Base-by-base conservation (phyloP, 2,329 filamentous ascomycete species). In the Ophidiomyces ophidiicola region DNA sequence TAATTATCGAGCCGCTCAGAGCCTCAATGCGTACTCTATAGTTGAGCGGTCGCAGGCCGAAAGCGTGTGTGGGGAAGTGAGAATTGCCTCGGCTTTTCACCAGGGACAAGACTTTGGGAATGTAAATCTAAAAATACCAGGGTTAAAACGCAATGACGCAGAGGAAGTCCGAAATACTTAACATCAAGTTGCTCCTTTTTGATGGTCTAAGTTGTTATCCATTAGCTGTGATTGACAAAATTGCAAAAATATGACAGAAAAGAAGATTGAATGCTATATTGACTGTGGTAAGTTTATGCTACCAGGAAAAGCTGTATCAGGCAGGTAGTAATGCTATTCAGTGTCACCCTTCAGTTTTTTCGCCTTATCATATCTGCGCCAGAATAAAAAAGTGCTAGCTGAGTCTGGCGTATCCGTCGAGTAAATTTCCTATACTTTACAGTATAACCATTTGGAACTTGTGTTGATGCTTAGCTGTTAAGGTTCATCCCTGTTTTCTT, bases 401-500 rank as follows among this genome's bases (percentile, higher is more conserved):
- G 67, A 69, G 6, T 66, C 83, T 55, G 66, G 66, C 21, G 69
- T 85, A 4, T 64, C 76, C 24, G 60, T 86, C 21, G 76, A 84
- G 80, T 83, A 62, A 49, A 75, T 53, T 5, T 12, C n/a, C n/a
- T n/a, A n/a, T n/a, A n/a, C 20, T 32, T 40, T 17, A 6, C 28
- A 8, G 21, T 10, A 10, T 7, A 5, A 14, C 14, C 12, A 15
- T n/a, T 32, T n/a, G n/a, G n/a, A n/a, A n/a, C n/a, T n/a, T n/a
- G n/a, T n/a, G 6, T 26, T n/a, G 24, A 7, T 7, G n/a, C n/a
- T 26, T n/a, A 26, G n/a, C 24, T 26, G 6, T n/a, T 26, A 7
- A 83, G 79, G 36, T 72, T 82, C 49, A 69, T 80, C 46, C 83
- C 83, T 10, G 68, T 86, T 36, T 78, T 87, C 52, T 67, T 88